A percentile compares a stretch with the other conserved stretches of the same genome.
phyloP scores from a whole-genome alignment of 2,329 filamentous ascomycete species.

The Pestalotiopsis fici region DNA sequence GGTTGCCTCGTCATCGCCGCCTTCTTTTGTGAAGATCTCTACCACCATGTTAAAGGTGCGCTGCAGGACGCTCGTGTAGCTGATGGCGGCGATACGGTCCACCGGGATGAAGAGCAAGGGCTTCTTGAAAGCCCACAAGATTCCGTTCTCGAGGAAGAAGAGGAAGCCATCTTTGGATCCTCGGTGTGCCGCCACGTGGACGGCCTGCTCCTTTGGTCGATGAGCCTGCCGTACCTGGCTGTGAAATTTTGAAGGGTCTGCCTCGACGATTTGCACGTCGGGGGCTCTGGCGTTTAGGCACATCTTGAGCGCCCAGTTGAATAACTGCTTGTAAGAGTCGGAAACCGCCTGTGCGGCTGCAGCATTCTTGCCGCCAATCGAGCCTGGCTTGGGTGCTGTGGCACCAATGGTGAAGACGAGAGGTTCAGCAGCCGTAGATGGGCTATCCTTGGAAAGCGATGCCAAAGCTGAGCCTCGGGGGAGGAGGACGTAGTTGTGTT shows the following conservation, averaged over 20 bases:
- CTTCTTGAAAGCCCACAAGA: constrained; percentile 72
- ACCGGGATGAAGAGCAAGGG: constrained; percentile 66
- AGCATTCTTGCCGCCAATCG: constrained; percentile 52
- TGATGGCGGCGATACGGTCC: constrained; percentile 61
- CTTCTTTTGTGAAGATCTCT: constrained; percentile 50
- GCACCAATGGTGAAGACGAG: constrained; percentile 65
- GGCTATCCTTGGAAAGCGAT: constrained; percentile 39
- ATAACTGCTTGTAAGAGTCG: constrained; percentile 58
- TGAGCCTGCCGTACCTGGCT: constrained; percentile 58
- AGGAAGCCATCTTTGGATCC: constrained; percentile 70
- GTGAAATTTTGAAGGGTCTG: constrained; percentile 59
- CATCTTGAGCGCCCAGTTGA: constrained; percentile 61
- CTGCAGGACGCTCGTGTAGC: constrained; percentile 68
- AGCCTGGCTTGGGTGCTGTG: constrained; percentile 61
- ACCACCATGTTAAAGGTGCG: constrained; percentile 70
- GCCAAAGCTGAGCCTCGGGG: constrained; percentile 56
- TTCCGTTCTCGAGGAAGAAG: constrained; percentile 67
- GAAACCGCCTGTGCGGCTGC: constrained; percentile 53
- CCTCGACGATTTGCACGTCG: constrained; percentile 47
- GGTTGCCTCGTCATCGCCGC: constrained; percentile 43
- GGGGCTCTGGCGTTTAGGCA: constrained; percentile 52
- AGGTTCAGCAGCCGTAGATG: constrained; percentile 48
- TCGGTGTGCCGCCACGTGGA: constrained; percentile 66
- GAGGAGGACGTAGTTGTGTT: constrained; percentile 67
- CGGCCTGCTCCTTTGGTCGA: constrained; percentile 61